A percentile compares a stretch with the other conserved stretches of the same genome.
Evolutionary conservation across 495 filamentous ascomycete genomes (phyloP).

Genomic region (Cercophora newfieldiana): DNA sequence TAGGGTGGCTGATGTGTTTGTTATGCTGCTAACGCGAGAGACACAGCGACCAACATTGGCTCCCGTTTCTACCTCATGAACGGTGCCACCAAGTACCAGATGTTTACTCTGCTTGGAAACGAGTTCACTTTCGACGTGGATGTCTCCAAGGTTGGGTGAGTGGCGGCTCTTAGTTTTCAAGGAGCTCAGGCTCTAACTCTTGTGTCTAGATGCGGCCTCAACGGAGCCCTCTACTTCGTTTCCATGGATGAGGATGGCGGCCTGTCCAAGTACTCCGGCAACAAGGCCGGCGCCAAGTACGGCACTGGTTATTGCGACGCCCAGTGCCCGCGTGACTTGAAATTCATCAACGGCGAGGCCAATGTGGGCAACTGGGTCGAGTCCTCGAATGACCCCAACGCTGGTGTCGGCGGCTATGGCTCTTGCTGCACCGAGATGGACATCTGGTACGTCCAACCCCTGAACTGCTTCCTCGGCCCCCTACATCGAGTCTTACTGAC

Average conservation of each 20-base stretch:
- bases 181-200: not conserved
- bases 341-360: conserved; percentile 55
- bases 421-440: conserved; percentile 76
- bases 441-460: conserved; percentile 45
- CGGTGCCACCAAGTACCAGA: conserved; percentile 52
- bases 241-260: conserved; percentile 60
- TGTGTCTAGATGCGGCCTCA: conserved; percentile 48
- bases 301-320: conserved; percentile 59
- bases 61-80: conserved; percentile 58
- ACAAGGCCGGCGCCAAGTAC: conserved; percentile 63
- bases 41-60: conserved; percentile 44
- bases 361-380: conserved; percentile 62
- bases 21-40: not conserved
- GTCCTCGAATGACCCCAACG: conserved; percentile 60
- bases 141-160: conserved; percentile 41
- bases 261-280: conserved; percentile 48
- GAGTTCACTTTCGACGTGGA: conserved; percentile 62
- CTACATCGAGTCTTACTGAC: no score
- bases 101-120: conserved; percentile 52
- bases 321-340: conserved; percentile 57
- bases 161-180: not conserved
- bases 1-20: not conserved
- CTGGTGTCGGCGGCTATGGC: conserved; percentile 60
- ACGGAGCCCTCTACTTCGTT: conserved; percentile 61
- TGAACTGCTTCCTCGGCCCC: no score